These are phyloP conservation scores for Vitis vinifera DNA, from an alignment of 164 flowering plant genomes.

Conservation along the genomic window ASM3070453v1 NC_081819.1:19202501-19203000, in stretches of 20 bases:
- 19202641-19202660: not conserved
- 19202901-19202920: not conserved
- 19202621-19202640: too few relatives aligned
- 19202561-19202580: slow-evolving; percentile 8
- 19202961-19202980: too few relatives aligned
- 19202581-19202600: slow-evolving; percentile 3
- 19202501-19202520: slow-evolving; percentile 4
- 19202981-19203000: too few relatives aligned
- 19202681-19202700: too few relatives aligned
- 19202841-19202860: not conserved
- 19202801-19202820: slow-evolving; percentile 11
- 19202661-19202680: too few relatives aligned
- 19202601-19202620: not conserved
- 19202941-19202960: not conserved
- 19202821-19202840: slow-evolving; percentile 10
- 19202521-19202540: not conserved
- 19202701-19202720: too few relatives aligned
- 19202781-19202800: slow-evolving; percentile 11
- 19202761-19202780: slow-evolving; percentile 13
- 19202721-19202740: not conserved
- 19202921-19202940: not conserved
- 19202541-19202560: slow-evolving; percentile 15
- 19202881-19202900: slow-evolving; percentile 8
- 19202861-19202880: slow-evolving; percentile 3
- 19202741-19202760: not conserved